Conservation (phyloP, 1,284 basidiomycete species). For the Moniliella sp. region DNA sequence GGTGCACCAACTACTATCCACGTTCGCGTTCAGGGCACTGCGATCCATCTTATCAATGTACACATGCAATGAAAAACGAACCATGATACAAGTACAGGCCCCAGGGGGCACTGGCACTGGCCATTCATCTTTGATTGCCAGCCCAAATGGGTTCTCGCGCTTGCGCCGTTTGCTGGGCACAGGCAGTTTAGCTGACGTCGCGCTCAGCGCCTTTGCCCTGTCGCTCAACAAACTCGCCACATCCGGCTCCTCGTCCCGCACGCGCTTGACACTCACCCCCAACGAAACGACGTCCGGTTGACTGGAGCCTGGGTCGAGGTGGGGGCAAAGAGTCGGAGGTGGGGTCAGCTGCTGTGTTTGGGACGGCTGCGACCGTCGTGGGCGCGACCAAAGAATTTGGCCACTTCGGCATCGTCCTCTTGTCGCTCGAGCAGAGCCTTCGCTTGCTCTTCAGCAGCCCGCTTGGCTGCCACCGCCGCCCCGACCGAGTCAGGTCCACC, state of each 20-base stretch:
- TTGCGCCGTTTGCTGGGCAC: background rate
- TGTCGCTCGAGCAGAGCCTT: conserved; percentile 46
- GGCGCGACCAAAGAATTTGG: conserved; percentile 62
- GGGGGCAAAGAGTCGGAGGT: background rate
- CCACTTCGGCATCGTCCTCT: conserved; percentile 72
- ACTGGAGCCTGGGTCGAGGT: background rate
- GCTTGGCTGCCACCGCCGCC: conserved; percentile 3
- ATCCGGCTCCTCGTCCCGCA: background rate
- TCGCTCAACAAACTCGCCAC: background rate
- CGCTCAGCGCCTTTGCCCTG: background rate
- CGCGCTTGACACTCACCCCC: background rate
- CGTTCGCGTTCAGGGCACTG: too few relatives aligned
- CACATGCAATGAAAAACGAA: too few relatives aligned
- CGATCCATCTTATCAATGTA: too few relatives aligned
- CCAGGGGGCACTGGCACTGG: background rate
- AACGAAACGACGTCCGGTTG: background rate
- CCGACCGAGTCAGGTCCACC: conserved; percentile 13
- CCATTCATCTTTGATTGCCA: background rate
- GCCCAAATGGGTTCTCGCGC: background rate
- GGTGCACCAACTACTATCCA: too few relatives aligned
- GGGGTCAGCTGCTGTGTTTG: background rate
- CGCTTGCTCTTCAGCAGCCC: conserved; percentile 28
- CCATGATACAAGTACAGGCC: background rate
- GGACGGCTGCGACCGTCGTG: conserved; percentile 25
- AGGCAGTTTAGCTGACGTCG: background rate